Base-by-base conservation (phyloP, 345 rosid species). In the Syzygium grande region DNA sequence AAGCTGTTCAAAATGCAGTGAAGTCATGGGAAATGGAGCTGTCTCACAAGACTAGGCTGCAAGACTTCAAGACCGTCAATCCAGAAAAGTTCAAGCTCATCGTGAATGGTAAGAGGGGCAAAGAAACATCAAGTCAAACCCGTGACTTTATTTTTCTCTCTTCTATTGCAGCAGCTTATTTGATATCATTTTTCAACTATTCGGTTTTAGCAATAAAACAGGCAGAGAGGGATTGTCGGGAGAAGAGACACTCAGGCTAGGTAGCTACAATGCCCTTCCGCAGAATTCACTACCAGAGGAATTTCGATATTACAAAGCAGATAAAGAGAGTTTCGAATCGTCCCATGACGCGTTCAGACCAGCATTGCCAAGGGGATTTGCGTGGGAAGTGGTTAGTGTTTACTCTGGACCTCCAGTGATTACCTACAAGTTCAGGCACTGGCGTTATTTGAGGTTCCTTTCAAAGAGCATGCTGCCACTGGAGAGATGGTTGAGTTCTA, bases 1-100 rank as follows among this genome's bases (percentile, higher is more conserved):
- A 95, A 89, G 91, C 88, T 5, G 95, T 97, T 65, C 96, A 97
- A 88, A 97, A 93, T 49, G 98, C 98, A 4, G 88, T 97, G 38
- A 95, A 96, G 91, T 90, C 97, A 86, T 95, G 98, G 99, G 99
- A 96, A 89, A 93, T 94, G 98, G 98, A 97, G 88, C 86, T 96
- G 34, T 94, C 97, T 23, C 97, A 95, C 89, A 95, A 97, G 89
- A 92, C 92, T 56, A 94, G 91, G 49, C 91, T 96, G 51, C 93
- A 92, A 77, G 98, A 94, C 88, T 92, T 96, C 90, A 94, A 93
- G 91, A 93, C 94, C 46, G n/a, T n/a, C n/a, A n/a, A n/a, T n/a
- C n/a, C n/a, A n/a, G n/a, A n/a, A n/a, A n/a, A n/a, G n/a, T n/a
- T n/a, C n/a, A n/a, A n/a, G n/a, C n/a, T n/a, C n/a, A n/a, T n/a